phyloP scores from a whole-genome alignment of 306 rosid species.

The Prunus padus region DNA sequence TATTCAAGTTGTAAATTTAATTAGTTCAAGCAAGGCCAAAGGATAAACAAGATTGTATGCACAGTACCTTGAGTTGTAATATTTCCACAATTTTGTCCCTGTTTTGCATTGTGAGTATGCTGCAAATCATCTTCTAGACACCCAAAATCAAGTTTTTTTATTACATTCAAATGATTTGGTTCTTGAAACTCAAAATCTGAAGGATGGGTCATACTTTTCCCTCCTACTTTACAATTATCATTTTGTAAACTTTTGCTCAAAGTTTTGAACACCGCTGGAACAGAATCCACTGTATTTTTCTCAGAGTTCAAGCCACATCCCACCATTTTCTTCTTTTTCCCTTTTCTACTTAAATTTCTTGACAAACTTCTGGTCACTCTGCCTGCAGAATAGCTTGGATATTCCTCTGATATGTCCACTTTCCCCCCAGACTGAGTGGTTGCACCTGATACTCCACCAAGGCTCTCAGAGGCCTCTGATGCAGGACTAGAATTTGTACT shows the following conservation, averaged over 20 bases:
- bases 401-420: conserved; percentile 15
- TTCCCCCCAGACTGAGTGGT: conserved; percentile 28
- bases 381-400: conserved; percentile 20
- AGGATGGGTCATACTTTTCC: background rate
- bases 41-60: background rate
- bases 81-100: background rate
- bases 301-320: conserved; percentile 12
- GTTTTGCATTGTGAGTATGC: background rate
- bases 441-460: conserved; percentile 19
- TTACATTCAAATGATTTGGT: background rate
- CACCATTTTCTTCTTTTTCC: conserved; percentile 16
- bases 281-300: background rate
- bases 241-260: background rate
- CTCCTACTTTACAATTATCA: conserved; percentile 6
- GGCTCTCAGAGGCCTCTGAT: conserved; percentile 22
- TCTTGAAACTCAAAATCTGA: conserved; percentile 14
- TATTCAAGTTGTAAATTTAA: background rate
- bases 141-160: conserved; percentile 7
- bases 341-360: conserved; percentile 13
- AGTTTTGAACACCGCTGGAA: background rate
- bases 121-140: conserved; percentile 10
- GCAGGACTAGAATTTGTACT: conserved; percentile 15
- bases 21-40: background rate
- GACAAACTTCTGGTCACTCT: conserved; percentile 16
- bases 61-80: conserved; percentile 8